phyloP scores from a whole-genome alignment of 2,329 filamentous ascomycete genomes.

The Talaromyces islandicus region DNA sequence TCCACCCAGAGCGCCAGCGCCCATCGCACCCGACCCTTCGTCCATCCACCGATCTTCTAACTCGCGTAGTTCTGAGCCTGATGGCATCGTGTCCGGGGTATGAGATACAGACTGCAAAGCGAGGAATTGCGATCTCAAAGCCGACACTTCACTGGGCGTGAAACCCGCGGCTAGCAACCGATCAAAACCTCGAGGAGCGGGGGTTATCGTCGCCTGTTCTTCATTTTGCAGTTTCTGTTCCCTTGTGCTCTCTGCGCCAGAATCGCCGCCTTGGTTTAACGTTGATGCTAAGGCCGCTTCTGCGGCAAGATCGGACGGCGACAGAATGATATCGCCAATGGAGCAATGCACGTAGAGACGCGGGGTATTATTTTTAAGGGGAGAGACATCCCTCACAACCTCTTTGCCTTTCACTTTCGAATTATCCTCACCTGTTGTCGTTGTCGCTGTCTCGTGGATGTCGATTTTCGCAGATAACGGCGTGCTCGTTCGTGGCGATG shows the following conservation, averaged over 20 bases:
- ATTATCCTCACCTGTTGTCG: slow-evolving; percentile 14
- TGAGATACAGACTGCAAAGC: slow-evolving; percentile 75
- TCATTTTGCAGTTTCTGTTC: neutral
- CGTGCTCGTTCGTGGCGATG: slow-evolving; percentile 46
- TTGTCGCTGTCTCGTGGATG: slow-evolving; percentile 10
- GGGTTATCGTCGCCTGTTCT: slow-evolving; percentile 32
- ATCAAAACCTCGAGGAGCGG: slow-evolving; percentile 76
- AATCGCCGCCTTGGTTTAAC: slow-evolving; percentile 7
- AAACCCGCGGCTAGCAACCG: slow-evolving; percentile 76
- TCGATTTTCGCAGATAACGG: slow-evolving; percentile 10
- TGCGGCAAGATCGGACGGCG: slow-evolving; percentile 59
- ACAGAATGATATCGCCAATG: slow-evolving; percentile 69
- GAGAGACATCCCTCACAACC: slow-evolving; percentile 46
- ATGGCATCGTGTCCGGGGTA: slow-evolving; percentile 85
- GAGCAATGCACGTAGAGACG: slow-evolving; percentile 90
- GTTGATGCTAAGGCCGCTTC: slow-evolving; percentile 50
- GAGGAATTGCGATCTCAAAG: slow-evolving; percentile 81
- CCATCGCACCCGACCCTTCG: slow-evolving; percentile 43
- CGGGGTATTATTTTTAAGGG: slow-evolving; percentile 45
- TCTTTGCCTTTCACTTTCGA: slow-evolving; percentile 49
- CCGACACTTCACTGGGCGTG: slow-evolving; percentile 72
- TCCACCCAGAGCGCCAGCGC: slow-evolving; percentile 31
- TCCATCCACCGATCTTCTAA: slow-evolving; percentile 94
- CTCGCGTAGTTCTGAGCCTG: slow-evolving; percentile 64
- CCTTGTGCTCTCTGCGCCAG: neutral